phyloP scores from a whole-genome alignment of 2,329 filamentous ascomycete genomes.

The Nemania diffusa region DNA sequence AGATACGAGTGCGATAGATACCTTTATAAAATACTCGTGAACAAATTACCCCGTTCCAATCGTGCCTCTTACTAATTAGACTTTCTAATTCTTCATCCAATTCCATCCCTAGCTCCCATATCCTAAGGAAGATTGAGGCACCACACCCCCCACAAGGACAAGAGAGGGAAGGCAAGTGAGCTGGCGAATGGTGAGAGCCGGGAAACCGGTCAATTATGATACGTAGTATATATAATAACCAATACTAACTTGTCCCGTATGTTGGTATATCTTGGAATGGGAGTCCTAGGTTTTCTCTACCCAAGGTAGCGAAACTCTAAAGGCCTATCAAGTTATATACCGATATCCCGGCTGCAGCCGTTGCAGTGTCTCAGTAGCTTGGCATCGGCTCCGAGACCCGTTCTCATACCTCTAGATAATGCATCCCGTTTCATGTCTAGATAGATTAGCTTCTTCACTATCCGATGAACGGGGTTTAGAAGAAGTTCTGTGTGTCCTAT shows the following conservation, averaged over 20 bases:
- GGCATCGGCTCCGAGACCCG: background rate
- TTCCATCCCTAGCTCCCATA: too few species aligned
- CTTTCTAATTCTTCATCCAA: too few species aligned
- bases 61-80: too few species aligned
- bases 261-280: background rate
- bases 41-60: too few species aligned
- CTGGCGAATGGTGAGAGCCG: background rate
- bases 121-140: too few species aligned
- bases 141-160: too few species aligned
- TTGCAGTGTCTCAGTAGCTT: background rate
- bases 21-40: too few species aligned
- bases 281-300: background rate
- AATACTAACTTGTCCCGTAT: too few species aligned
- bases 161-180: background rate
- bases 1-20: too few species aligned
- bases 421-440: background rate
- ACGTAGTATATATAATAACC: too few species aligned
- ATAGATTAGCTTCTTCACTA: constrained; percentile 11
- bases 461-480: background rate
- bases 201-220: background rate
- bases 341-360: background rate
- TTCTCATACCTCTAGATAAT: background rate
- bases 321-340: background rate
- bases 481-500: background rate
- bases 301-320: background rate